Base-by-base conservation (phyloP, 75 land plant species). In the Isoetes taiwanensis region DNA sequence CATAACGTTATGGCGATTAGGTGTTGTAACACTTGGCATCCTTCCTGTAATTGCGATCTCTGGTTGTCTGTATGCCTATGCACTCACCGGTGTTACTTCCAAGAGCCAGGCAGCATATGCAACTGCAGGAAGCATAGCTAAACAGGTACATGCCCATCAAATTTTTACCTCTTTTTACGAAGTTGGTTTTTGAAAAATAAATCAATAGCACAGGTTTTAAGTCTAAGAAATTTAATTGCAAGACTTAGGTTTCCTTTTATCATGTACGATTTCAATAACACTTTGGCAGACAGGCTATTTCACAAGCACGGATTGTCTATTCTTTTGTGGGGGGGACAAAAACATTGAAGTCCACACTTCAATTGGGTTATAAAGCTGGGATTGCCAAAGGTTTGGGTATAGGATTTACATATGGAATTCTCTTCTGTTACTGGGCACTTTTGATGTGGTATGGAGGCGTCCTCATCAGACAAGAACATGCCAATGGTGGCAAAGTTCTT, bases 401-500 rank as follows among this genome's bases (percentile, higher is more conserved):
- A 3, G 50, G 50, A 16, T 5, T 19, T 3, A 5, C 25, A 23
- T 46, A 46, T 19, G 50, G 50, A 46, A 46, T 23, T 23, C 4
- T 46, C 21, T 46, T 46, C 19, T 46, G 50, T 46, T 19, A 5
- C 16, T 46, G 50, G 50, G 50, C 50, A 16, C 16, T 46, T 5
- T 23, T 46, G 25, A 16, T 46, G n/a, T 46, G 50, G 50, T 46
- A 46, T 23, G 50, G 50, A 19, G 50, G 50, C 5, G 50, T 46
- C 50, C 50, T 46, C 50, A 23, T 46, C 6, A 6, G 50, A 23
- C 16, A 46, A 8, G 16, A n/a, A 8, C 21, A 16, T 8, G 16
- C 19, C 6, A 8, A 16, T 23, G 50, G 50, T 19, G 50, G 50
- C 6, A 19, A 16, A 4, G 50, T 46, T 46, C 16, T 46, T 6